These are phyloP conservation scores for Uncinocarpus reesii DNA, from an alignment of 2,329 filamentous ascomycete genomes.

Conservation along the genomic window DNA sequence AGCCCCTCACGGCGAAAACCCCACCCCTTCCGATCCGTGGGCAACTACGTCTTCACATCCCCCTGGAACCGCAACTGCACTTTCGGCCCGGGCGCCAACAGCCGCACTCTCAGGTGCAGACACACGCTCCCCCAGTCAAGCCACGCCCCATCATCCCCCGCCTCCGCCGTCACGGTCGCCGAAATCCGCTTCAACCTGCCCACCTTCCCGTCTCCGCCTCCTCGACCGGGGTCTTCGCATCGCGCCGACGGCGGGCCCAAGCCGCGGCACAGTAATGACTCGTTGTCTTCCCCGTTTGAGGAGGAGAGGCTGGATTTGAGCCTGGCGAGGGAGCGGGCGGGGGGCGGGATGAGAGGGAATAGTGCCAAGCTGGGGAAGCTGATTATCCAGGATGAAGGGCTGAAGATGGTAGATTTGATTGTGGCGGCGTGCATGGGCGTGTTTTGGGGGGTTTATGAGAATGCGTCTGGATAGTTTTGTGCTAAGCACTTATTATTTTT, in stretches of 20 bases:
- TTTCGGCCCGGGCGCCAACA: slow-evolving; percentile 67
- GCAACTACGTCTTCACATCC: slow-evolving; percentile 62
- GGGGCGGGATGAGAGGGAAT: slow-evolving; percentile 74
- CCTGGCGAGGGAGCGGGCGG: slow-evolving; percentile 71
- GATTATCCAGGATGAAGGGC: slow-evolving; percentile 75
- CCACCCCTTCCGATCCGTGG: slow-evolving; percentile 21
- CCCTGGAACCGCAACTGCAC: slow-evolving; percentile 84
- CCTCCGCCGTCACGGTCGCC: slow-evolving; percentile 49
- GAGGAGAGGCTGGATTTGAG: slow-evolving; percentile 47
- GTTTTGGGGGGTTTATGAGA: slow-evolving; percentile 78
- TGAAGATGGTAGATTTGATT: slow-evolving; percentile 90
- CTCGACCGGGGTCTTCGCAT: background rate
- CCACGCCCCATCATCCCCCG: slow-evolving; percentile 1
- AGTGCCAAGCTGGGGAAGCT: slow-evolving; percentile 89
- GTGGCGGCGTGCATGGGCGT: slow-evolving; percentile 85
- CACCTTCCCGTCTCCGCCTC: slow-evolving; percentile 34
- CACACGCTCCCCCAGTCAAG: slow-evolving; percentile 41
- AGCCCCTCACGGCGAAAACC: slow-evolving; percentile 6
- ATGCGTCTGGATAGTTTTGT: no score
- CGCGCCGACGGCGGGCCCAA: background rate
- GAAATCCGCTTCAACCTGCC: slow-evolving; percentile 88
- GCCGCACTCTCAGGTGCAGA: slow-evolving; percentile 63
- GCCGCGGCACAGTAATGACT: slow-evolving; percentile 14
- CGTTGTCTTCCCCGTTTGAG: slow-evolving; percentile 18
- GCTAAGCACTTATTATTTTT: no score